Evolutionary conservation across 2,329 filamentous ascomycete species (phyloP).

Genomic region (Aspergillus ustus): DNA sequence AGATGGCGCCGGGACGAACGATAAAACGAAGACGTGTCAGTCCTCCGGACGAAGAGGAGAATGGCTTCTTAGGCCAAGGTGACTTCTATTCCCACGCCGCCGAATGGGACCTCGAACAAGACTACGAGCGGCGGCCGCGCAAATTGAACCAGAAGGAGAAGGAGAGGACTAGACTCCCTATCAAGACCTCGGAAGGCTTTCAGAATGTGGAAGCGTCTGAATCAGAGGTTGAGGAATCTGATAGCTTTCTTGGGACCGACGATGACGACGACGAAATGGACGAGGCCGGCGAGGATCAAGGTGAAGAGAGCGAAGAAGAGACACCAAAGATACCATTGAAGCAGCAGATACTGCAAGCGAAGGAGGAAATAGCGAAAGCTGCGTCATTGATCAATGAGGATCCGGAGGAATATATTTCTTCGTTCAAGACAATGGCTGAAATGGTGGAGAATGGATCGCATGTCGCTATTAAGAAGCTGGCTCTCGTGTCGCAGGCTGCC

Average conservation of each 20-base stretch:
- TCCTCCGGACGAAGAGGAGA: conserved; percentile 47
- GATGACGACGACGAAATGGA: conserved; percentile 55
- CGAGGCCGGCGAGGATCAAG: conserved; percentile 44
- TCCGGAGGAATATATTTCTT: conserved; percentile 84
- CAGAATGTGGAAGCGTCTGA: conserved; percentile 61
- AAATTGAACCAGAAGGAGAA: conserved; percentile 75
- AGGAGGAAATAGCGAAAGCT: conserved; percentile 88
- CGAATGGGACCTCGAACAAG: conserved; percentile 89
- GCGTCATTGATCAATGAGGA: conserved; percentile 84
- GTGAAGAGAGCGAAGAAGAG: conserved; percentile 54
- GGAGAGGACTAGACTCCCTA: conserved; percentile 77
- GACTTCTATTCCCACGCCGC: conserved; percentile 75
- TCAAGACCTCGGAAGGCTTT: conserved; percentile 83
- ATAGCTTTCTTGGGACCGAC: conserved; percentile 66
- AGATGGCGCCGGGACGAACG: conserved; percentile 53
- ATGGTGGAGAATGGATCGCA: conserved; percentile 68
- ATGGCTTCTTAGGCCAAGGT: conserved; percentile 30
- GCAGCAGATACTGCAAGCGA: conserved; percentile 82
- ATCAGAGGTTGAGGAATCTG: conserved; percentile 58
- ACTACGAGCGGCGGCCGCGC: conserved; percentile 80
- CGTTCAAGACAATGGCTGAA: conserved; percentile 76
- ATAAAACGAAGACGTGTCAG: conserved; percentile 57
- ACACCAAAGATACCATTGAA: conserved; percentile 71
- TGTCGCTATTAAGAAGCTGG: conserved; percentile 79
- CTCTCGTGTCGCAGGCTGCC: conserved; percentile 81